A percentile compares a stretch with the other conserved stretches of the same genome.
Evolutionary conservation across 2,329 filamentous ascomycete species (phyloP).

Genomic region (Colletotrichum tropicale): DNA sequence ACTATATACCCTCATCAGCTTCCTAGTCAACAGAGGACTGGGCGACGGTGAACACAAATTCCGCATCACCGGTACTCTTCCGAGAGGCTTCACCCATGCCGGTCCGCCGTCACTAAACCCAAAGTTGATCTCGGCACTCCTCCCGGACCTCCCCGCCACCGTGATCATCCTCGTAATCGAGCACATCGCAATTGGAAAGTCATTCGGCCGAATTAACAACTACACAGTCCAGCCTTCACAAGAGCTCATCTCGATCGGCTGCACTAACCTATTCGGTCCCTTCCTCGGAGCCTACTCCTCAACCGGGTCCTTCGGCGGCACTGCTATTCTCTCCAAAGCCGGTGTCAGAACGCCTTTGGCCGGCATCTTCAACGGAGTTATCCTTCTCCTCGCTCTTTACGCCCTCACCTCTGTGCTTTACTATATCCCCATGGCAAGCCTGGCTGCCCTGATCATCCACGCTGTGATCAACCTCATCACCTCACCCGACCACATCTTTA

Average conservation of each 20-base stretch:
- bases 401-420: conserved; percentile 79
- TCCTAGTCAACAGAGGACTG: conserved; percentile 64
- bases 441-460: conserved; percentile 84
- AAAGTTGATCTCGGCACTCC: conserved; percentile 60
- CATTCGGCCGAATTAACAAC: conserved; percentile 79
- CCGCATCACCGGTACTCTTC: conserved; percentile 58
- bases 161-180: conserved; percentile 82
- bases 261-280: conserved; percentile 76
- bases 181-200: conserved; percentile 84
- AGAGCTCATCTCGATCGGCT: conserved; percentile 78
- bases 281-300: conserved; percentile 66
- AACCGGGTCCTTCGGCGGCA: conserved; percentile 61
- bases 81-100: conserved; percentile 65
- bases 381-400: conserved; percentile 80
- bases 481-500: conserved; percentile 73
- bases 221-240: conserved; percentile 81
- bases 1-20: conserved; percentile 77
- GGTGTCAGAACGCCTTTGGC: conserved; percentile 80
- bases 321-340: conserved; percentile 84
- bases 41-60: conserved; percentile 56
- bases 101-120: conserved; percentile 61
- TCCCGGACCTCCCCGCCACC: conserved; percentile 69
- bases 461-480: conserved; percentile 79
- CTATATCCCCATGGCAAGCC: conserved; percentile 75
- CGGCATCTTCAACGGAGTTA: conserved; percentile 76